Evolutionary conservation across 164 flowering plant genomes (phyloP).

Genomic region (Platanus orientalis): DNA sequence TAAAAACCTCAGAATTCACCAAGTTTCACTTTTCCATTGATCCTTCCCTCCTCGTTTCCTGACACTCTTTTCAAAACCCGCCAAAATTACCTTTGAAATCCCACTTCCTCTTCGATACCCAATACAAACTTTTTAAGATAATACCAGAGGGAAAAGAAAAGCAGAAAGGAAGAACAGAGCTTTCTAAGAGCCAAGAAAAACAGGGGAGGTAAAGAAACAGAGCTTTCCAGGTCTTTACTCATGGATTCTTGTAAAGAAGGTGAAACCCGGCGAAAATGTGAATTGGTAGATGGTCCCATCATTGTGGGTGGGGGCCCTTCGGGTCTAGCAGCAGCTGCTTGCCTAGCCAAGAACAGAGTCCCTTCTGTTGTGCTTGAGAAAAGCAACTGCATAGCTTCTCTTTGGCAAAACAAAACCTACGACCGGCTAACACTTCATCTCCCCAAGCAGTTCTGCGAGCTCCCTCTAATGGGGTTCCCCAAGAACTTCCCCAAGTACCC

Average conservation of each 20-base stretch:
- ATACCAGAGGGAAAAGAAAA: not conserved
- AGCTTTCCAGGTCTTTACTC: not conserved
- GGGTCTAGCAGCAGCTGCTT: slow-evolving; percentile 81
- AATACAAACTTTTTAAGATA: not conserved
- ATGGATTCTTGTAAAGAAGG: slow-evolving; percentile 42
- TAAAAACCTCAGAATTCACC: not conserved
- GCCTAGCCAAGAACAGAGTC: slow-evolving; percentile 46
- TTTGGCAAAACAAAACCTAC: slow-evolving; percentile 67
- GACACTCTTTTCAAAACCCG: not conserved
- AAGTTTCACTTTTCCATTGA: slow-evolving; percentile 9
- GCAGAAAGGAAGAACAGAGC: not conserved
- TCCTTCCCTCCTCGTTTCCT: slow-evolving; percentile 9
- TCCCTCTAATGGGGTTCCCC: slow-evolving; percentile 73
- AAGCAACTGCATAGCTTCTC: slow-evolving; percentile 68
- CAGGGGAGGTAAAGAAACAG: slow-evolving; percentile 11
- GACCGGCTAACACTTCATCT: slow-evolving; percentile 79
- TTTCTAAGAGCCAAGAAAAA: not conserved
- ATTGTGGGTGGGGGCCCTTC: slow-evolving; percentile 95
- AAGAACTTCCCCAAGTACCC: slow-evolving; percentile 76
- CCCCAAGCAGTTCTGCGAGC: slow-evolving; percentile 76
- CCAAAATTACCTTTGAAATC: slow-evolving; percentile 6
- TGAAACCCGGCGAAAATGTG: slow-evolving; percentile 16
- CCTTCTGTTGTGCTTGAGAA: slow-evolving; percentile 67
- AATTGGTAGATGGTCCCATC: slow-evolving; percentile 52
- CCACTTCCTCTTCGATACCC: slow-evolving; percentile 1